Percentiles rank a stretch among this genome's conserved stretches.
phyloP scores from a whole-genome alignment of 441 rosid genomes.

The Brassica hybrid region DNA sequence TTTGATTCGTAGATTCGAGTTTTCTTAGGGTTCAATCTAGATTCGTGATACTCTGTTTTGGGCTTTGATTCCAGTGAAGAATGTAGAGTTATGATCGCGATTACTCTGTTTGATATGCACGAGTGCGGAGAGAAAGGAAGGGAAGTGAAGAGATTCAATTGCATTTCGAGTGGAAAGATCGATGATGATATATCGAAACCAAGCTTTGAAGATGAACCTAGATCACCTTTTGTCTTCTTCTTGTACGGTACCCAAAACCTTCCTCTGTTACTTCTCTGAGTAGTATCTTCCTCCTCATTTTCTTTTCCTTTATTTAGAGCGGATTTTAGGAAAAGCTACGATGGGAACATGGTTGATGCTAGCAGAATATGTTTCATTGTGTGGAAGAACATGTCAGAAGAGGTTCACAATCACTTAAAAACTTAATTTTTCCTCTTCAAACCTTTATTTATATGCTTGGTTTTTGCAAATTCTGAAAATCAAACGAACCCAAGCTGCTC shows the following conservation, averaged over 20 bases:
- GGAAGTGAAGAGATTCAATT: slow-evolving; percentile 70
- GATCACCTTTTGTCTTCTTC: slow-evolving; percentile 74
- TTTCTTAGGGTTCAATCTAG: not conserved
- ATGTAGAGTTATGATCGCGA: slow-evolving; percentile 58
- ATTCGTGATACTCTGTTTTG: slow-evolving; percentile 27
- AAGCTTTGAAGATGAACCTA: slow-evolving; percentile 50
- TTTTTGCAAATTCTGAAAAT: not conserved
- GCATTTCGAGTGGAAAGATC: slow-evolving; percentile 38
- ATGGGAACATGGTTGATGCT: slow-evolving; percentile 37
- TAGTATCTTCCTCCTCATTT: not conserved
- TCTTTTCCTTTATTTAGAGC: slow-evolving; percentile 50
- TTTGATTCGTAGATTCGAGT: not conserved
- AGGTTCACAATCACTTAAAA: slow-evolving; percentile 43
- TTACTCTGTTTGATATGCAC: slow-evolving; percentile 77
- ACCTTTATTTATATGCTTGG: not conserved
- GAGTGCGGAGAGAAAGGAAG: slow-evolving; percentile 49
- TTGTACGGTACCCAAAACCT: slow-evolving; percentile 49
- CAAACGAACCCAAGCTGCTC: too few relatives aligned
- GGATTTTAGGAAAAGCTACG: slow-evolving; percentile 40
- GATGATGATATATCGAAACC: slow-evolving; percentile 29
- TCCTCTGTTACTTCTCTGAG: slow-evolving; percentile 5
- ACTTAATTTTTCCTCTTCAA: not conserved
- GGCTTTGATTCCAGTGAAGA: slow-evolving; percentile 45
- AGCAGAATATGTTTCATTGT: slow-evolving; percentile 56
- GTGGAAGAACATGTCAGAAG: slow-evolving; percentile 68